Evolutionary conservation across 768 basidiomycete species (phyloP), one percentile per base, ranked within the genome.

Genomic region (Leucocoprinus sp.): DNA sequence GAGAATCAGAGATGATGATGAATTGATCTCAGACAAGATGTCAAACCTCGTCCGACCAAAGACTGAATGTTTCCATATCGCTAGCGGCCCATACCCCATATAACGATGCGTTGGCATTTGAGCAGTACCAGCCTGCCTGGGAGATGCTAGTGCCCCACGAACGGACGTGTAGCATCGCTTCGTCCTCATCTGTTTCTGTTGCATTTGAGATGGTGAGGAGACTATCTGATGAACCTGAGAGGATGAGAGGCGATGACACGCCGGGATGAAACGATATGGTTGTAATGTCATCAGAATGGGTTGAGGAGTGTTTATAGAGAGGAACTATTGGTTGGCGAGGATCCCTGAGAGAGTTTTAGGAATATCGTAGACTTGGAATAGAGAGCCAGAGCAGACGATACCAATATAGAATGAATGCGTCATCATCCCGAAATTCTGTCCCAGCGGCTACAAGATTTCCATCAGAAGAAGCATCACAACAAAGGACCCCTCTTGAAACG

Each of bases 211-310:
- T 72, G 45, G 80, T 78, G 12, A 97, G 59, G 15, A 96, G 66
- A 2, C 93, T 93, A 52, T 97, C 93, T 0, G 89, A 79, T 0
- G 89, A 91, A 0, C 79, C 78, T 5, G 90, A 89, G n/a, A 95
- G 71, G 4, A 93, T 60, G 24, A 80, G 29, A 28, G 43, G 31
- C 11, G 45, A 27, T n/a, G 24, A 41, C 9, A 36, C 40, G 6
- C 42, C 44, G 0, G 64, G 55, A 0, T 65, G 66, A 39, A 72
- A 65, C 45, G 87, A 87, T 43, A 95, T 61, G 4, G 77, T 70
- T 0, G 93, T 95, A 46, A 97, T 78, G 57, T 97, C 93, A 61
- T 97, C 93, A 2, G 92, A 93, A 57, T 97, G 93, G 0, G 90
- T 91, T 2, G 85, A 88, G 3, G 76, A 67, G 61, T 96, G 92